Evolutionary conservation across 2,329 filamentous ascomycete species (phyloP), one percentile per base, ranked within the genome.

Genomic region (Xylariales sp.): DNA sequence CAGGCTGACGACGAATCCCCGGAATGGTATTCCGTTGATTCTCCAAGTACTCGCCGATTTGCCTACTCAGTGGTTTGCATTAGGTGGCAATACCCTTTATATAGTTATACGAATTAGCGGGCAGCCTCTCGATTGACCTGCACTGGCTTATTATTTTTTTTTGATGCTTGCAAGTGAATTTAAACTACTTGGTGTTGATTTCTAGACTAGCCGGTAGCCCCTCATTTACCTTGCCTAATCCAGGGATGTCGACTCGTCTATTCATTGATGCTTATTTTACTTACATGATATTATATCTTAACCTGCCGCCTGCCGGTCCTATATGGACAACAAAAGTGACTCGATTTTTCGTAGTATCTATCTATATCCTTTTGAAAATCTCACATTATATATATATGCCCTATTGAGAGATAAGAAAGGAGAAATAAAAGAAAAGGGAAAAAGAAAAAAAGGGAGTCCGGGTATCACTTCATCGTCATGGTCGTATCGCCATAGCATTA

Each of bases 401-500:
- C 23, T 23, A 23, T 23, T 23, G 23, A 23, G 23, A 23, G 23
- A 23, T 23, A 23, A 23, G 23, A 23, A 23, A 23, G 23, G 23
- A 50, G n/a, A 18, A 18, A 16, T 46, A 32, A 16, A 8, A 8
- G 49, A 34, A 41, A 3, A 6, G 2, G 5, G 18, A 54, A 18
- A n/a, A 28, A 34, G 14, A 34, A 53, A 30, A 12, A 9, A 23
- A 0, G 32, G 5, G 9, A 55, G n/a, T 30, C 43, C 56, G 61
- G 65, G 65, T 65, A 68, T 68, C 65, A 53, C 59, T 28, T 52
- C 56, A 63, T 64, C 49, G 41, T 67, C 49, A 50, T 67, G 41
- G 55, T 59, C 54, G 18, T 32, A 32, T 63, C 48, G n/a, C 34
- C 23, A 28, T 41, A 43, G 34, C 34, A 53, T 12, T 30, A 50